Percentiles rank a stretch among this genome's conserved stretches.
Evolutionary conservation across 345 rosid species (phyloP).

Genomic region (Syzygium oleosum): DNA sequence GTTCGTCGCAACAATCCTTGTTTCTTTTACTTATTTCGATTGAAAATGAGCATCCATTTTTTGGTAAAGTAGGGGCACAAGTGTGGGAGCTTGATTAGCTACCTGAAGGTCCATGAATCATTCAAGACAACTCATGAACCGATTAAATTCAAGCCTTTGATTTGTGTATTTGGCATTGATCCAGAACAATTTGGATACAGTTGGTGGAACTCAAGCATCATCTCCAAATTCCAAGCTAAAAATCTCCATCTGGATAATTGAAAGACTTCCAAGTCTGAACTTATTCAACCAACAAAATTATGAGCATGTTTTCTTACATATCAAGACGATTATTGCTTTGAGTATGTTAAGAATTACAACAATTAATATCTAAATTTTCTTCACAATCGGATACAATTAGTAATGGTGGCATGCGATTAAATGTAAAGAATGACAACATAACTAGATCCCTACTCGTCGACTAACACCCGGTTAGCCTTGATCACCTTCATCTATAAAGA

Average conservation of each 20-base stretch:
- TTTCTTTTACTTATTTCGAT: not conserved
- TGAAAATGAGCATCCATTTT: not conserved
- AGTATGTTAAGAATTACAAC: not conserved
- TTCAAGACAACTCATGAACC: not conserved
- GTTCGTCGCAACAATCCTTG: not conserved
- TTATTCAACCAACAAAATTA: not conserved
- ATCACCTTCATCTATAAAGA: not conserved
- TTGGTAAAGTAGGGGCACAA: not conserved
- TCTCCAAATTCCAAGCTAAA: not conserved
- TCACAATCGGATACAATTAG: not conserved
- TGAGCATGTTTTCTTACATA: not conserved
- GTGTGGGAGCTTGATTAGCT: not conserved
- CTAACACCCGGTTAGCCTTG: not conserved
- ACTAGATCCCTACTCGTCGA: not conserved
- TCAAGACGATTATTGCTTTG: not conserved
- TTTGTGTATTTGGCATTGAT: not conserved
- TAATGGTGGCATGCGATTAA: not conserved
- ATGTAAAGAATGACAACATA: not conserved
- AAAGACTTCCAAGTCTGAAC: not conserved
- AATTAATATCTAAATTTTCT: not conserved
- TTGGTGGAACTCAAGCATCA: not conserved
- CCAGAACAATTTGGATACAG: not conserved
- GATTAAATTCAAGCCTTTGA: not conserved
- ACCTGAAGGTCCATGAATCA: not conserved
- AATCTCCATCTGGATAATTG: not conserved